Evolutionary conservation across 2,329 filamentous ascomycete genomes (phyloP), one percentile per base, ranked within the genome.

Genomic region (Sarocladiaceae sp.): DNA sequence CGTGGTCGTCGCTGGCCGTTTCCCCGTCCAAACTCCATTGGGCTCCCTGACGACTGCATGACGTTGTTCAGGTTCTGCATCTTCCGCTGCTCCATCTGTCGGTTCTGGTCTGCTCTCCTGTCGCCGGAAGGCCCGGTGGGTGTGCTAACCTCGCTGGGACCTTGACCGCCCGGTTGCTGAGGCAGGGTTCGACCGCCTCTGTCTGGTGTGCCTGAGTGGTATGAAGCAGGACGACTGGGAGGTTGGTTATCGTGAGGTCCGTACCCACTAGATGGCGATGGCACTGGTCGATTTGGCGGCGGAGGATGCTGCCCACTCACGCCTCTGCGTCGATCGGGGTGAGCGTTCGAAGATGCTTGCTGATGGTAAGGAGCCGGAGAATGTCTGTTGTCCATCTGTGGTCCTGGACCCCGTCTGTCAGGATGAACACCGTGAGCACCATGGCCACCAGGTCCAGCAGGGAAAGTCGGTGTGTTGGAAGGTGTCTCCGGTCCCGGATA

Each of bases 381-480:
- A 28, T 48, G 22, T 28, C 44, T 48, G 28, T 48, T 48, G 4
- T 48, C 44, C 26, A 20, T 13, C 44, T 48, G 44, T 18, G 12
- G 44, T 20, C 44, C 44, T 13, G 20, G 25, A 11, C 44, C 44
- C 47, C 80, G 62, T 20, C 78, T 71, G 58, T 80, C 75, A 7
- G 78, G 76, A 59, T 80, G 76, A 18, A 80, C 69, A 8, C 70
- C 70, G 15, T 63, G 53, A 4, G 62, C 55, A 17, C 62, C 8
- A 8, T 8, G 18, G n/a, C 40, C 25, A 26, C 44, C 44, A 4
- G 37, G 37, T 13, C 10, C 37, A 22, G 44, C 7, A 3, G 44
- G 44, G 28, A 18, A 48, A 22, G 26, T 48, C 4, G 44, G 28
- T 8, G 25, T 48, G 25, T 31, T 31, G 5, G 28, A 18, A 12